Base-by-base conservation (phyloP, 495 filamentous ascomycete genomes). In the Acidomyces sp. region DNA sequence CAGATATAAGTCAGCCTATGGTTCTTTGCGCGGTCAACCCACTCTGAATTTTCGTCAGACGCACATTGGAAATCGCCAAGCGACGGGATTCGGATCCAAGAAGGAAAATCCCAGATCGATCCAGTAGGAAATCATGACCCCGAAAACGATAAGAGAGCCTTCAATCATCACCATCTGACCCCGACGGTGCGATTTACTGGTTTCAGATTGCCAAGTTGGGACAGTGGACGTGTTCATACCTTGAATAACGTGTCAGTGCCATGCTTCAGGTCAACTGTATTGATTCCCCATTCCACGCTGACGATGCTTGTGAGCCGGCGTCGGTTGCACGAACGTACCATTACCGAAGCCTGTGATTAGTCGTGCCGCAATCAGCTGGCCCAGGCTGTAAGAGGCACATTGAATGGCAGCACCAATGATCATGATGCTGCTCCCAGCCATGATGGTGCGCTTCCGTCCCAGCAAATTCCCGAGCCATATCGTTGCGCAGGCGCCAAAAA, bases 391-490 rank as follows among this genome's bases (percentile, higher is more conserved):
- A 1, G 81, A 66, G 5, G 70, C 72, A n/a, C 65, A 64, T 54
- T 85, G 80, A 12, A 86, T 53, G 11, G 65, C 56, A 3, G 78
- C 79, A 17, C 82, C 81, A 33, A 87, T 51, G 9, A 81, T 56
- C 78, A 86, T 83, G 56, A 85, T 78, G 7, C 65, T 48, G 10
- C 75, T 78, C 13, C 82, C 80, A 12, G 75, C 41, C 41, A 86
- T 77, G 50, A 85, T 83, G 16, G 79, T 80, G 48, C 67, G 69
- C 49, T 72, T 73, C 10, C 82, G 72, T 15, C 81, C 82, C 12
- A 85, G 74, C 2, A 65, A 62, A 48, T 86, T 75, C 36, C 82
- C 79, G 39, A 85, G 67, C 53, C 75, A 80, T 45, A 86, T 78
- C 7, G 70, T 74, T 34, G 75, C 52, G 37, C 84, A 63, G 4